Evolutionary conservation across 169 alveolate genomes (phyloP), one percentile per base, ranked within the genome.

Genomic region (Eimeria tenella): DNA sequence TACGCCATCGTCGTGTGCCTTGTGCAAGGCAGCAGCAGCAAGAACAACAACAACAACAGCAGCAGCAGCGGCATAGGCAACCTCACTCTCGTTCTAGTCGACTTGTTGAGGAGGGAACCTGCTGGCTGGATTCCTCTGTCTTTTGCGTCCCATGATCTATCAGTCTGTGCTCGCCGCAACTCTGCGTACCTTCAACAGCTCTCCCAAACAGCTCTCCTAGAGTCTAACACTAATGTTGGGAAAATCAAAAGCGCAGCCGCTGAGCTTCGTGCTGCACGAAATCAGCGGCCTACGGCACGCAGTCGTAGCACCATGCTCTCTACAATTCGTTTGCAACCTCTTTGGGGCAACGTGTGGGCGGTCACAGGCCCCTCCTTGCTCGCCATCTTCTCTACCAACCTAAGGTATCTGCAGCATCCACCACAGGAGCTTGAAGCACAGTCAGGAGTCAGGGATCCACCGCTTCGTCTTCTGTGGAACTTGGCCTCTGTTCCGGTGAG

Each of bases 301-400:
- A 75, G 49, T 63, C 86, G 86, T 23, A 75, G 86, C 65, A 75
- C 86, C 60, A 75, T 75, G 86, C 86, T 75, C 86, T 75, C 86
- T 19, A 75, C 86, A 75, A 52, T 75, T 75, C 86, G 86, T 17
- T 62, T 75, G 42, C 86, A 75, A 25, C 86, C 86, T 50, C 86
- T 75, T 4, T 75, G 86, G 86, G 86, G 86, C 23, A 75, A n/a
- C 86, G 19, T 75, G 49, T 75, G 86, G 86, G 86, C 86, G 3
- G 86, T 75, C 55, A 52, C 42, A 17, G 86, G 86, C 4, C 86
- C 86, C 31, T 75, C 86, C 21, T 62, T 75, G n/a, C 42, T 75
- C 63, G 86, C 86, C 8, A 21, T 75, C 23, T 75, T 75, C 63
- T 75, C 86, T 13, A 62, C 42, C 86, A 75, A 75, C 63, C 86